Conservation (phyloP, 768 basidiomycete genomes). For the Phanerodontia chrysosporium region DNA sequence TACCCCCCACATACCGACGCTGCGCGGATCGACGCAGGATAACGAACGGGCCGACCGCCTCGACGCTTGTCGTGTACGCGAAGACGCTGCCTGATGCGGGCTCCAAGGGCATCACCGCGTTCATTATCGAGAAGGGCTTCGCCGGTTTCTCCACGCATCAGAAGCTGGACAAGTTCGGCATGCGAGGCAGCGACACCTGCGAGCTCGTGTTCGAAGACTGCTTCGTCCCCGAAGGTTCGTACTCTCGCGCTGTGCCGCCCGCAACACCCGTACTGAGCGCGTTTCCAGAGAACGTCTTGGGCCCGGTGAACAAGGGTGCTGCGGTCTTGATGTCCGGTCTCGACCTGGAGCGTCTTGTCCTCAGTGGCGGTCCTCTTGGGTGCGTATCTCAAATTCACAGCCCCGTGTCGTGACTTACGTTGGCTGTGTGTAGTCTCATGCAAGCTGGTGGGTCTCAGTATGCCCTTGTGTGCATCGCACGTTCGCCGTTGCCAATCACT, state of each 20-base stretch:
- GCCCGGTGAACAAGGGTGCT: slow-evolving; percentile 73
- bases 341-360: slow-evolving; percentile 86
- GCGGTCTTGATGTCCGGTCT: slow-evolving; percentile 92
- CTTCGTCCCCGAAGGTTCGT: slow-evolving; percentile 76
- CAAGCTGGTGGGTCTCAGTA: slow-evolving; percentile 41
- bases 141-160: slow-evolving; percentile 85
- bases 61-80: slow-evolving; percentile 90
- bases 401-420: not conserved
- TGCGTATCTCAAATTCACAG: slow-evolving; percentile 27
- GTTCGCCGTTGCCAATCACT: not conserved
- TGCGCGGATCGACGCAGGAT: slow-evolving; percentile 52
- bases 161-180: slow-evolving; percentile 93
- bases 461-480: not conserved
- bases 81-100: slow-evolving; percentile 75
- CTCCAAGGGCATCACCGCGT: slow-evolving; percentile 88
- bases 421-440: slow-evolving; percentile 57
- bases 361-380: slow-evolving; percentile 92
- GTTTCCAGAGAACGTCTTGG: slow-evolving; percentile 74
- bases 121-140: slow-evolving; percentile 82
- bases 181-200: slow-evolving; percentile 94
- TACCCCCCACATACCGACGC: not conserved
- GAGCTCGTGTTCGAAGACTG: slow-evolving; percentile 92
- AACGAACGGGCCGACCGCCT: slow-evolving; percentile 90
- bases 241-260: not conserved
- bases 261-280: slow-evolving; percentile 5